Evolutionary conservation across 352 stramenopile species (phyloP), one percentile per base, ranked within the genome.

Genomic region (Phytopythium oedochilum): DNA sequence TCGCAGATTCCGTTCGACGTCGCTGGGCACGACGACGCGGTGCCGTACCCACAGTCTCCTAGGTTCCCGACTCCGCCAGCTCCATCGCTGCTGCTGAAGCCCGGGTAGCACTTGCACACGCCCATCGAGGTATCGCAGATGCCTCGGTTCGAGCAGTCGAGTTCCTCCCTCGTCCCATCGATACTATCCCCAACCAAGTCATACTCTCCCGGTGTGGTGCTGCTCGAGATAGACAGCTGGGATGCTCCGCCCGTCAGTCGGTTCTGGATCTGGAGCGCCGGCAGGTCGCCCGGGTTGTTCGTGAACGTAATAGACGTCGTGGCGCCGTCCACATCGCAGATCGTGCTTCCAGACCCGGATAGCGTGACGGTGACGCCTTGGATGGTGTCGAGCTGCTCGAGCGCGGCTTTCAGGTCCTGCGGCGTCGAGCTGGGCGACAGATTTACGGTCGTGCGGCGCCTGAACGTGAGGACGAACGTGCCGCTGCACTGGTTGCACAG

Each of bases 111-210:
- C n/a, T 66, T 70, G 56, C 88, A 96, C n/a, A 87, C 39, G 12
- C 87, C 87, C 0, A 67, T 78, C 12, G 35, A 58, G 22, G 71
- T 63, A 34, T 95, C 71, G 29, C 85, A 96, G 2, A 53, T 35
- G 20, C 86, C 86, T 32, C 70, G 73, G 61, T 97, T 97, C 0
- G 87, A 92, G 64, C 94, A 98, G 63, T 95, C 72, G 5, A 49
- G 60, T 38, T 81, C 70, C 38, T 86, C 78, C 3, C 72, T 73
- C 0, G 70, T 88, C 20, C 81, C 81, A 22, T 67, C 53, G 14
- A 61, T 9, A 62, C 53, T 39, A 10, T 12, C 44, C 62, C 63
- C 7, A 57, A 43, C 31, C 4, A 6, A 15, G 12, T 0, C 40
- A 3, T 51, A 44, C 8, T 4, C 22, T 40, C 50, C 50, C 22